Evolutionary conservation across 345 rosid species (phyloP).

Genomic region (Salix exigua): DNA sequence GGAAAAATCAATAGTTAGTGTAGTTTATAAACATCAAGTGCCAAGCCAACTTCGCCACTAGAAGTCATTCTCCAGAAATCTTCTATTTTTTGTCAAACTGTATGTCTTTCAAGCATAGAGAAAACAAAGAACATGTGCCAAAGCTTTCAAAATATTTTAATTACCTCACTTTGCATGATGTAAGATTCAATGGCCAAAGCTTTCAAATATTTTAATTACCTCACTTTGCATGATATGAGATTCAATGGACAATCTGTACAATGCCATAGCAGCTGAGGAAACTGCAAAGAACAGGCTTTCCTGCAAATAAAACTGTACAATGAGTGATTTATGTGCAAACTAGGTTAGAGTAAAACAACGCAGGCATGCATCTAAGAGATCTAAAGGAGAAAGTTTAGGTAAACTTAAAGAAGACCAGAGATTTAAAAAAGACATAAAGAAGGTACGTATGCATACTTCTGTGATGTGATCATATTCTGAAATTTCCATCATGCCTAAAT

Average conservation of each 20-base stretch:
- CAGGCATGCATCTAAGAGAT: background rate
- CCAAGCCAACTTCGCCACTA: background rate
- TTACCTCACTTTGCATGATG: conserved; percentile 39
- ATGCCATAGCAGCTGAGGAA: conserved; percentile 77
- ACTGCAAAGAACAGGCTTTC: conserved; percentile 89
- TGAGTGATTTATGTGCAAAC: conserved; percentile 8
- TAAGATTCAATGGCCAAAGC: background rate
- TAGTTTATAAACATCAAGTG: background rate
- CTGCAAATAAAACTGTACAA: conserved; percentile 43
- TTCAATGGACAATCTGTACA: conserved; percentile 76
- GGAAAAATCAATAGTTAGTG: background rate
- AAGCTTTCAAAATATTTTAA: background rate
- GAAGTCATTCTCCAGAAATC: background rate
- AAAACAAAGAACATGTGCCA: conserved; percentile 1
- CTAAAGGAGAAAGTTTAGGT: background rate
- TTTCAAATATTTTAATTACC: conserved; percentile 29
- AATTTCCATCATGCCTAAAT: conserved; percentile 47
- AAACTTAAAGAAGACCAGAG: conserved; percentile 4
- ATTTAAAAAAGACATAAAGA: background rate
- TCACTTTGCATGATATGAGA: conserved; percentile 54
- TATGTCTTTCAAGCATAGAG: background rate
- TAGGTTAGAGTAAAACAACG: background rate
- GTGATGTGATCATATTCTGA: conserved; percentile 70
- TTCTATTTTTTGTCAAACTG: background rate
- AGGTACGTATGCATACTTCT: conserved; percentile 54